phyloP scores from a whole-genome alignment of 257 asterid genomes.

The Mitragyna speciosa region DNA sequence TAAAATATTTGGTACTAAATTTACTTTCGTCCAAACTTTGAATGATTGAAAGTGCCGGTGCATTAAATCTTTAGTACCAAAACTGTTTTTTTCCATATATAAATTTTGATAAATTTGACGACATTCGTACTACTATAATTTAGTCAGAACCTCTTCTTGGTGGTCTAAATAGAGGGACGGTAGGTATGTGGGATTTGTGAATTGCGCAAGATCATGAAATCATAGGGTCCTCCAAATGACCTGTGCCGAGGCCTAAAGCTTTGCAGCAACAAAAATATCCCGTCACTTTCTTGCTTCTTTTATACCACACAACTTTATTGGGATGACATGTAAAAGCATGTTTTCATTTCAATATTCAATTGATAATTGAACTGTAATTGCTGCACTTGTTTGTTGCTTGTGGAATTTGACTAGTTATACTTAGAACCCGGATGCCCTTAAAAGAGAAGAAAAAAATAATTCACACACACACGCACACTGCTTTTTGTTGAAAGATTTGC shows the following conservation, averaged over 20 bases:
- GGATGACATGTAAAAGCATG: slow-evolving; percentile 12
- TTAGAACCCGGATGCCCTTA: neutral
- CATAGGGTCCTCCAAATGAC: neutral
- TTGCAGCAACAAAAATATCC: neutral
- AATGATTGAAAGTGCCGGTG: no score
- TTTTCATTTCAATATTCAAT: neutral
- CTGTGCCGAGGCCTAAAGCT: neutral
- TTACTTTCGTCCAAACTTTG: no score
- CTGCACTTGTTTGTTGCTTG: neutral
- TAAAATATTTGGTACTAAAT: no score
- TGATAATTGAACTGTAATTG: neutral
- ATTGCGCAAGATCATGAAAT: neutral
- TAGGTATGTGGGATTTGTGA: neutral
- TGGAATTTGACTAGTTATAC: neutral
- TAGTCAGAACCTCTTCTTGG: neutral
- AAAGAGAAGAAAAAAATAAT: neutral
- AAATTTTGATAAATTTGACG: no score
- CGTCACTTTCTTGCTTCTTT: slow-evolving; percentile 14
- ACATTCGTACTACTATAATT: neutral
- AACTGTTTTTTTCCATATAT: no score
- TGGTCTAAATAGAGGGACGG: neutral
- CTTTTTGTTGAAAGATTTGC: neutral
- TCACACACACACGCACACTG: neutral
- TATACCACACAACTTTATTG: neutral
- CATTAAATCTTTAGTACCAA: no score